Evolutionary conservation across 2,329 filamentous ascomycete genomes (phyloP), one percentile per base, ranked within the genome.

Genomic region (Orbilia blumenaviensis): DNA sequence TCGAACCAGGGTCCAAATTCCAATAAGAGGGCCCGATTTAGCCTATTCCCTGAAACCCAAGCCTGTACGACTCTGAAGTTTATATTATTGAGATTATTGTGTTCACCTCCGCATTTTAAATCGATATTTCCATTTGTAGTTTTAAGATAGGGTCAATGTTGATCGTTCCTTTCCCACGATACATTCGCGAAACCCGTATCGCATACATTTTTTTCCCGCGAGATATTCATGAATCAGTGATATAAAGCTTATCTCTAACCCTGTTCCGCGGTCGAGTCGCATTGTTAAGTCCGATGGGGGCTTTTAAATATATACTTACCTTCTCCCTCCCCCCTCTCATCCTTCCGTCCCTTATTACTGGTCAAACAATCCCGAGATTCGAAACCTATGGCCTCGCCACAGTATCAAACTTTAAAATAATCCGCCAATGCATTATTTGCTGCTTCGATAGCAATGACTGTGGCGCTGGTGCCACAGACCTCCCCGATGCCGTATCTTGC

Each of bases 31-130:
- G 32, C 50, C 50, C 29, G 29, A 56, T 56, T 56, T 56, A 56
- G 50, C 29, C 50, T 34, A 23, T 56, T 23, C 50, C 50, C 50
- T 56, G 50, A 56, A 56, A 56, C 50, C 50, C 12, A 56, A 21
- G 29, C 50, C 32, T 56, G 50, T 56, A 38, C 32, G 32, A 56
- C 50, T 21, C 32, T 16, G 38, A 29, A 52, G 3, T 29, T 25
- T 32, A 52, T 52, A 14, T 52, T 25, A 3, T 23, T 36, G 16
- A 56, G 29, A 32, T 8, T 7, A 8, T 52, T 8, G 8, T 10
- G 23, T 36, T 16, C 12, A 23, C 29, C 50, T 56, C 50, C 32
- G 50, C 29, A 18, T 56, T 56, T 56, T 36, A 56, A 36, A 56
- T 23, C 21, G 29, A 56, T 38, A 16, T 32, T 9, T 38, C 50